Evolutionary conservation across 805 yeast species (phyloP).

Genomic region (Ogataea saltuana): DNA sequence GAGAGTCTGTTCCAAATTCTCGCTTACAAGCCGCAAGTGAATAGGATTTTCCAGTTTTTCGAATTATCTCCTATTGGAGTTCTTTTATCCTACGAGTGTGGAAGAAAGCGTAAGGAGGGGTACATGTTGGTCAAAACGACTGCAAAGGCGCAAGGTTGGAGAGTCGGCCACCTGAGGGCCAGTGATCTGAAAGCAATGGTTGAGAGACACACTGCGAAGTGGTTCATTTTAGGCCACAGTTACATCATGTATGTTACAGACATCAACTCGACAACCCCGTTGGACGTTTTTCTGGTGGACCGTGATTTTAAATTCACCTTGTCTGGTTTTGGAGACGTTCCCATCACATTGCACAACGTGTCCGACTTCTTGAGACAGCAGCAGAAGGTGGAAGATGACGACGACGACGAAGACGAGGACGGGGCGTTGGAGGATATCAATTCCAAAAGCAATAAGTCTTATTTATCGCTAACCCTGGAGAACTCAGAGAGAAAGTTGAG

Average conservation of each 20-base stretch:
- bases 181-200: constrained; percentile 85
- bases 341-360: constrained; percentile 22
- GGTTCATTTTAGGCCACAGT: constrained; percentile 86
- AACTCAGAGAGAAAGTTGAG: constrained; percentile 79
- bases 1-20: constrained; percentile 58
- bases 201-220: constrained; percentile 84
- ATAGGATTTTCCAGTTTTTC: constrained; percentile 78
- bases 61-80: constrained; percentile 90
- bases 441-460: constrained; percentile 42
- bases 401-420: constrained; percentile 44
- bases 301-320: constrained; percentile 59
- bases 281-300: constrained; percentile 92
- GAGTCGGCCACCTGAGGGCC: constrained; percentile 83
- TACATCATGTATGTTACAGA: constrained; percentile 85
- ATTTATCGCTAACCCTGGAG: constrained; percentile 60
- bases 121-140: constrained; percentile 74
- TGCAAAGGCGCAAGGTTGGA: constrained; percentile 92
- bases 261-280: constrained; percentile 80
- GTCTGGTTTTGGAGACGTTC: constrained; percentile 41
- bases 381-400: constrained; percentile 24
- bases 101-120: constrained; percentile 89
- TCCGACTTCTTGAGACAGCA: constrained; percentile 22
- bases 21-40: constrained; percentile 76
- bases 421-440: constrained; percentile 34
- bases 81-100: constrained; percentile 76